Base-by-base conservation (phyloP, 306 rosid species). In the Casuarina cunninghamiana region DNA sequence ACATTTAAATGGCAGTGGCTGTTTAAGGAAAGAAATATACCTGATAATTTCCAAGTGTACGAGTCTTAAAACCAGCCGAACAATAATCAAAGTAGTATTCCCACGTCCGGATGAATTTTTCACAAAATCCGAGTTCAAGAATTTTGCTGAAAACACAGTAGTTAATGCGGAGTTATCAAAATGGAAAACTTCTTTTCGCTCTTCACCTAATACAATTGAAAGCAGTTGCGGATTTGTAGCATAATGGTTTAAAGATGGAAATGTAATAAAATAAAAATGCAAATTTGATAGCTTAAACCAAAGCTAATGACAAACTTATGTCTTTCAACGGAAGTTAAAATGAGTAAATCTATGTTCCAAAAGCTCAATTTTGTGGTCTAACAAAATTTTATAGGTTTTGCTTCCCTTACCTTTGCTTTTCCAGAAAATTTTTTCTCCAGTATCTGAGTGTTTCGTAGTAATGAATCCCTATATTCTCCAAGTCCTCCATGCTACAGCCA, bases 391-490 rank as follows among this genome's bases (percentile, higher is more conserved):
- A 32, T 13, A 2, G 37, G 41, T 44, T 45, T 62, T 42, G 11
- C 61, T 71, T 67, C 75, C 17, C 35, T 75, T 72, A 92, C 98
- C 90, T 83, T 61, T 87, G 80, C 62, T 84, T 91, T 37, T 82
- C 92, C 77, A 91, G 9, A 89, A 95, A 95, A 73, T 89, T 92
- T 72, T 86, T 84, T 77, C 97, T 91, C 98, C 98, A 95, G 76
- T 42, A 83, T 84, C 98, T 87, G 43, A 92, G 87, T 2, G 98
- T 95, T 32, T 87, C 90, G 81, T 92, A 84, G 89, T 92, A 95
- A 87, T 95, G 98, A 82, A 91, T 84, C 69, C 97, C 98, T 13
- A 95, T 63, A 61, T 95, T 95, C 72, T 95, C 98, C 53, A 69
- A 16, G 35, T 69, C 46, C 54, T 69, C 54, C 73, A 69, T 17